phyloP scores from a whole-genome alignment of 768 basidiomycete genomes.

The Boletus vinaceobasis region DNA sequence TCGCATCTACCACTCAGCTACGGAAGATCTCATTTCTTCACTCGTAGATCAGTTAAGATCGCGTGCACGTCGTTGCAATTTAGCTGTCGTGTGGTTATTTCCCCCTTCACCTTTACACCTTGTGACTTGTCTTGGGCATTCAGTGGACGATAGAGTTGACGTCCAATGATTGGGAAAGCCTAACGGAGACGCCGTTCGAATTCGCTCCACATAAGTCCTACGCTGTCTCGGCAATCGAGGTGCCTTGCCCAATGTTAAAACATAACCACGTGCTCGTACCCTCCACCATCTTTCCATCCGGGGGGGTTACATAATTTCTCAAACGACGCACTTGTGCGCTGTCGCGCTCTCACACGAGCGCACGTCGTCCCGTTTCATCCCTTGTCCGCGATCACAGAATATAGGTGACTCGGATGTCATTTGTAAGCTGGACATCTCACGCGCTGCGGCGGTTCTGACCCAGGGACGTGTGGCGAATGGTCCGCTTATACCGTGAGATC shows the following conservation, averaged over 20 bases:
- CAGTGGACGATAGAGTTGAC: neutral
- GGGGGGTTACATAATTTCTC: too few species aligned
- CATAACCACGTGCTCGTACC: slow-evolving; percentile 16
- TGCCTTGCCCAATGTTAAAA: slow-evolving; percentile 15
- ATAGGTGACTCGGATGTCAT: slow-evolving; percentile 5
- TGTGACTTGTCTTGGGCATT: slow-evolving; percentile 6
- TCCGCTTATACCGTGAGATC: slow-evolving; percentile 10
- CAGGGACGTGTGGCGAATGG: neutral
- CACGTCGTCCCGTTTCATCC: slow-evolving; percentile 12
- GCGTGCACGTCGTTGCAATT: slow-evolving; percentile 21
- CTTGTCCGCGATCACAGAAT: slow-evolving; percentile 16
- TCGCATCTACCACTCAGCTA: slow-evolving; percentile 7
- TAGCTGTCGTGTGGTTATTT: slow-evolving; percentile 10
- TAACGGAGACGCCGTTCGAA: slow-evolving; percentile 13
- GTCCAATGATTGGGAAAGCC: slow-evolving; percentile 13
- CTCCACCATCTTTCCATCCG: slow-evolving; percentile 16
- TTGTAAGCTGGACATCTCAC: neutral
- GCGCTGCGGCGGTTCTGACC: too few species aligned
- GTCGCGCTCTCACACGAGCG: slow-evolving; percentile 14
- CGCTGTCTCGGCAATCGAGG: slow-evolving; percentile 2
- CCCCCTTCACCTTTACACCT: slow-evolving; percentile 9
- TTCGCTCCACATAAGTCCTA: slow-evolving; percentile 2
- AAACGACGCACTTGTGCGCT: slow-evolving; percentile 16
- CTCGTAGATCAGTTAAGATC: slow-evolving; percentile 12
- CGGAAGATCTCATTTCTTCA: slow-evolving; percentile 5